Evolutionary conservation across 2,329 filamentous ascomycete species (phyloP).

Genomic region (Venturia asperata): DNA sequence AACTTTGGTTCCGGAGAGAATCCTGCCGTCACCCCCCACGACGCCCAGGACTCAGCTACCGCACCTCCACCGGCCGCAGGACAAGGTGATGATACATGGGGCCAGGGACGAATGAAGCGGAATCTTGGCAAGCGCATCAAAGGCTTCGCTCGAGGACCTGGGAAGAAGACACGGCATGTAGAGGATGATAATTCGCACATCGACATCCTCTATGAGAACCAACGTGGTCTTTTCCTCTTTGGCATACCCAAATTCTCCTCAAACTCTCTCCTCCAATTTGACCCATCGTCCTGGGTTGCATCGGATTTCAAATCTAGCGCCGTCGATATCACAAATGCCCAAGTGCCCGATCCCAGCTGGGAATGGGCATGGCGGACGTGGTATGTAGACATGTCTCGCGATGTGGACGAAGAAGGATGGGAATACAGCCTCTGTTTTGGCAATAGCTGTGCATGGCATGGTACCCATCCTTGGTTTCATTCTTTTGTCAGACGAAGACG

Average conservation of each 20-base stretch:
- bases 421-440: constrained; percentile 87
- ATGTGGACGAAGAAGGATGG: constrained; percentile 87
- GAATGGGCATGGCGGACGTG: constrained; percentile 72
- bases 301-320: constrained; percentile 46
- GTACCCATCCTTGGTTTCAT: constrained; percentile 81
- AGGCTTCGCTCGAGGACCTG: constrained; percentile 24
- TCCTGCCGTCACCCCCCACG: not conserved
- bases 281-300: constrained; percentile 84
- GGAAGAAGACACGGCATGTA: constrained; percentile 24
- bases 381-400: constrained; percentile 72
- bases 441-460: constrained; percentile 61
- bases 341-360: constrained; percentile 92
- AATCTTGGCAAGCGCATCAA: constrained; percentile 25
- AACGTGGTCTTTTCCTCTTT: constrained; percentile 83
- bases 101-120: constrained; percentile 14
- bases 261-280: constrained; percentile 75
- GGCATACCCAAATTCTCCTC: constrained; percentile 85
- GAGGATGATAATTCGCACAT: constrained; percentile 30
- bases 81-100: constrained; percentile 21
- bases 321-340: constrained; percentile 73
- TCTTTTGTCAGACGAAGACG: constrained; percentile 86
- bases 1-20: not conserved
- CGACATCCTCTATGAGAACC: constrained; percentile 92
- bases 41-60: constrained; percentile 1
- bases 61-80: not conserved